Evolutionary conservation across 2,329 filamentous ascomycete species (phyloP).

Genomic region (Gaeumannomyces tritici): DNA sequence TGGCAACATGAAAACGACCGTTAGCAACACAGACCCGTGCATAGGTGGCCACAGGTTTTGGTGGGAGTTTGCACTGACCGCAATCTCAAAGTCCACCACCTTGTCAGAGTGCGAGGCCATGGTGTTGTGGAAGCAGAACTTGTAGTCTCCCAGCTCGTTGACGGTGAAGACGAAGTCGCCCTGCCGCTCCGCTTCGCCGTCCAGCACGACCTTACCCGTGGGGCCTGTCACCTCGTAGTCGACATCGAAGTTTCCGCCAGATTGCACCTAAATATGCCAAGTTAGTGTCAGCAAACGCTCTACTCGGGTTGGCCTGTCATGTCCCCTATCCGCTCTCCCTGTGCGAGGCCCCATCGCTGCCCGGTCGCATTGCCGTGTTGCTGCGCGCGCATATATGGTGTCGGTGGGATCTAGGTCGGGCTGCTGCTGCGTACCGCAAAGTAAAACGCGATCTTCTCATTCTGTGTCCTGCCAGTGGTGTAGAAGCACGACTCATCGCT

Average conservation of each 20-base stretch:
- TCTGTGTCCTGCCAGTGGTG: slow-evolving; percentile 63
- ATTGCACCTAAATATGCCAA: slow-evolving; percentile 65
- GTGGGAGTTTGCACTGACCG: slow-evolving; percentile 44
- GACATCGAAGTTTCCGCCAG: slow-evolving; percentile 93
- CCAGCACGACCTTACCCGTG: slow-evolving; percentile 68
- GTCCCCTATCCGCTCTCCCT: neutral
- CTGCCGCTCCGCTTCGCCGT: slow-evolving; percentile 84
- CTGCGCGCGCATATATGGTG: neutral
- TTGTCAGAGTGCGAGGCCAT: slow-evolving; percentile 98
- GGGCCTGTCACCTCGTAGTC: slow-evolving; percentile 86
- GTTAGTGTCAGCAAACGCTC: neutral
- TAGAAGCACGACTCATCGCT: slow-evolving; percentile 98
- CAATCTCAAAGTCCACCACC: slow-evolving; percentile 94
- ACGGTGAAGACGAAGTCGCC: slow-evolving; percentile 98
- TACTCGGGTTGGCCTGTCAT: neutral
- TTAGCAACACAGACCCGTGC: neutral
- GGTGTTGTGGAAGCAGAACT: slow-evolving; percentile 97
- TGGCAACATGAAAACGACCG: slow-evolving; percentile 24
- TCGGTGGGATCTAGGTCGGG: neutral
- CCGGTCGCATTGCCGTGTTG: neutral
- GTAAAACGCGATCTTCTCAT: slow-evolving; percentile 93
- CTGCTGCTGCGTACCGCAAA: slow-evolving; percentile 66
- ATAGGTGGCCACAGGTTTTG: neutral
- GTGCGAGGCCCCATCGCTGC: neutral
- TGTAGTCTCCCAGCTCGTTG: slow-evolving; percentile 78